These are phyloP conservation scores for Podospora didyma DNA, from an alignment of 495 filamentous ascomycete species.

Conservation along the genomic window DNA sequence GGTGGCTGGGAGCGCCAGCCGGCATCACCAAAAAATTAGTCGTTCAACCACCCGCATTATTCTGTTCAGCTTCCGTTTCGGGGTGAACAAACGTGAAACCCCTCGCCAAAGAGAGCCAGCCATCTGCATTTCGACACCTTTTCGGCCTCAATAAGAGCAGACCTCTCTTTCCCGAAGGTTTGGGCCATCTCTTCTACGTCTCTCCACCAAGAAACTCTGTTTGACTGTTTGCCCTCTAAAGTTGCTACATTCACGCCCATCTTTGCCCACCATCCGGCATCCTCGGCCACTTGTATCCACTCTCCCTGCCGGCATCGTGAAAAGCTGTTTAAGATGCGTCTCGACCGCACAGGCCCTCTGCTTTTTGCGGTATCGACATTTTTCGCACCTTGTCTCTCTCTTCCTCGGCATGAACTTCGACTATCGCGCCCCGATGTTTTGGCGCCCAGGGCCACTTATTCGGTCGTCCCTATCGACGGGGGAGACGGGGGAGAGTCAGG, in stretches of 20 bases:
- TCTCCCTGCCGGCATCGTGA: not conserved
- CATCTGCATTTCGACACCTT: constrained; percentile 12
- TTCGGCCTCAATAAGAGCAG: constrained; percentile 3
- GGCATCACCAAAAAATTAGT: not conserved
- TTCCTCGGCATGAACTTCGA: constrained; percentile 16
- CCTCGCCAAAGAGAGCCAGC: constrained; percentile 9
- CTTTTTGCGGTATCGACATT: constrained; percentile 5
- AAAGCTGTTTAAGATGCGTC: constrained; percentile 14
- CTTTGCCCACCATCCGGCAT: too few species aligned
- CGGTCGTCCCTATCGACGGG: constrained; percentile 27
- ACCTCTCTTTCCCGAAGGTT: constrained; percentile 1
- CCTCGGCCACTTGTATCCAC: not conserved
- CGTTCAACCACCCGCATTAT: not conserved
- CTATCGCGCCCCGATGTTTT: not conserved
- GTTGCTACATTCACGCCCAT: too few species aligned
- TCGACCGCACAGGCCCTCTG: constrained; percentile 4
- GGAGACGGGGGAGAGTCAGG: constrained; percentile 6
- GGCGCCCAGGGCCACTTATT: constrained; percentile 25
- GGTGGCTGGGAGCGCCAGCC: too few species aligned
- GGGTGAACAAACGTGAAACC: too few species aligned
- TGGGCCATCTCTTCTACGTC: not conserved
- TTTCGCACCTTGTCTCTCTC: constrained; percentile 4
- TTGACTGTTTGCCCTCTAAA: too few species aligned
- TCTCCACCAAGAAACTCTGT: not conserved
- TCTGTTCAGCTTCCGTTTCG: too few species aligned